Conservation (phyloP, 2,329 filamentous ascomycete genomes). For the Fusarium coffeatum region DNA sequence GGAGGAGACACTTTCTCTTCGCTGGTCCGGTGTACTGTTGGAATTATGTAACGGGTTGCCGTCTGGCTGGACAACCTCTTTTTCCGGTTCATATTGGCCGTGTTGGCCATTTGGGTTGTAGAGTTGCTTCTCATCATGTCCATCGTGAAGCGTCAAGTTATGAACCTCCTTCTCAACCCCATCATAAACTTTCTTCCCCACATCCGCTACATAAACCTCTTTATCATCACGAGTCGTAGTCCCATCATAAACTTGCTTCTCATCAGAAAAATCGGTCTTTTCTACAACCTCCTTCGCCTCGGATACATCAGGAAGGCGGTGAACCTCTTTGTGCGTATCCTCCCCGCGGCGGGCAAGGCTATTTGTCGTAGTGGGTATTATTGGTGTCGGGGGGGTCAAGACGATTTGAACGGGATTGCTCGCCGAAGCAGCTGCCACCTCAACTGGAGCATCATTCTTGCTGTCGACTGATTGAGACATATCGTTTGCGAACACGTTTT, state of each 20-base stretch:
- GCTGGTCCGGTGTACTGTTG: not conserved
- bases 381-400: constrained; percentile 34
- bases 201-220: not conserved
- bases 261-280: not conserved
- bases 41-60: not conserved
- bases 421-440: not conserved
- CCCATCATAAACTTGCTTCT: constrained; percentile 3
- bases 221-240: constrained; percentile 6
- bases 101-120: not conserved
- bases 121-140: constrained; percentile 21
- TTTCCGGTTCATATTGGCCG: not conserved
- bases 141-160: constrained; percentile 7
- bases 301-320: constrained; percentile 9
- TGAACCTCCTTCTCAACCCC: not conserved
- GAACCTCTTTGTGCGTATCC: constrained; percentile 27
- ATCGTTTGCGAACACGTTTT: not conserved
- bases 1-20: constrained; percentile 1
- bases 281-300: constrained; percentile 33
- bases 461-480: not conserved
- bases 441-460: not conserved
- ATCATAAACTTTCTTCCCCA: constrained; percentile 18
- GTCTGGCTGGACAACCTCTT: not conserved
- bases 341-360: not conserved
- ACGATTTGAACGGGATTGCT: constrained; percentile 25
- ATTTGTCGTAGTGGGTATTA: not conserved